Percentiles rank a stretch among this genome's conserved stretches.
phyloP scores from a whole-genome alignment of 371 early-diverging fungal species.

The Mucor racemosus region DNA sequence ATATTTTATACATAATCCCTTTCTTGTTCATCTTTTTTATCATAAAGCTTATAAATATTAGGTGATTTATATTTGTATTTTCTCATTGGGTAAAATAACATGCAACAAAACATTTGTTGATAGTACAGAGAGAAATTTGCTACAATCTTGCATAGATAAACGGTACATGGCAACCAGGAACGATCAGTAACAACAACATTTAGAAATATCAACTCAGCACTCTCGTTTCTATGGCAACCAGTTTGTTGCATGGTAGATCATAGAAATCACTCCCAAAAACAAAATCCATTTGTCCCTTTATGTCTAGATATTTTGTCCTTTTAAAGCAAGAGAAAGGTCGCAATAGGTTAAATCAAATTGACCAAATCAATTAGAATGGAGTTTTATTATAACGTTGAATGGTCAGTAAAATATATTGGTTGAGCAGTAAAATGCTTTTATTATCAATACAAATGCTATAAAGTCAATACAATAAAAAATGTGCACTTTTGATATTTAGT shows the following conservation, averaged over 20 bases:
- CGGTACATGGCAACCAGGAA: neutral
- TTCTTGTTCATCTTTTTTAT: no score
- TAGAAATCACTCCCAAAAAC: neutral
- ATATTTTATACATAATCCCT: neutral
- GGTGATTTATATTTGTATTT: neutral
- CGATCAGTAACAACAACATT: neutral
- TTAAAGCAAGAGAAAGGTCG: constrained; percentile 7
- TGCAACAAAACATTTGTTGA: neutral
- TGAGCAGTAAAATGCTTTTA: constrained; percentile 8
- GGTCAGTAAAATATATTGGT: constrained; percentile 1
- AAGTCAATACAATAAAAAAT: constrained; percentile 7
- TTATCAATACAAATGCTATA: constrained; percentile 7
- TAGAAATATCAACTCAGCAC: neutral
- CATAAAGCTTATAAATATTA: neutral
- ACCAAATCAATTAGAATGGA: constrained; percentile 14
- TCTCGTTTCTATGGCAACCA: neutral
- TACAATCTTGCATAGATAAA: neutral
- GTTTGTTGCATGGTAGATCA: neutral
- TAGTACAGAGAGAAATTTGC: neutral
- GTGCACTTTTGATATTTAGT: constrained; percentile 5
- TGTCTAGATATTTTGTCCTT: constrained; percentile 9
- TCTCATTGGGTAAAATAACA: neutral
- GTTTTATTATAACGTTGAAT: constrained; percentile 11
- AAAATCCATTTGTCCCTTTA: neutral
- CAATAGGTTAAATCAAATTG: no score